phyloP scores from a whole-genome alignment of 2,329 filamentous ascomycete species.

The Bimuria novae-zelandiae region DNA sequence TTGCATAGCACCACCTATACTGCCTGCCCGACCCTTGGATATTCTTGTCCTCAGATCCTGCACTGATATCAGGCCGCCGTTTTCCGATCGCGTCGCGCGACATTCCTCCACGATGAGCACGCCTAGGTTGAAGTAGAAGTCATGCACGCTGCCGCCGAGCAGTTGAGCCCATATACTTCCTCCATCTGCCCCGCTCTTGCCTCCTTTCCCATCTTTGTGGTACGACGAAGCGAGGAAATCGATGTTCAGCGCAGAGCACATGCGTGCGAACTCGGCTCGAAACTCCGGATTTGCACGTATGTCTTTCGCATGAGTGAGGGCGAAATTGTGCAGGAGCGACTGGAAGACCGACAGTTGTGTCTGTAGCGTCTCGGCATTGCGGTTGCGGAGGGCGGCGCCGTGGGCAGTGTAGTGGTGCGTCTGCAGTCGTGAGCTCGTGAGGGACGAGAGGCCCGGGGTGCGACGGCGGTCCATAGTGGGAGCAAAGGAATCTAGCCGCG shows the following conservation, averaged over 20 bases:
- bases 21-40: conserved; percentile 67
- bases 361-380: conserved; percentile 82
- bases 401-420: conserved; percentile 89
- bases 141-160: conserved; percentile 87
- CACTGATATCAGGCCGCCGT: conserved; percentile 88
- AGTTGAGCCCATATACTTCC: conserved; percentile 91
- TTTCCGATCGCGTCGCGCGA: conserved; percentile 81
- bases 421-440: conserved; percentile 64
- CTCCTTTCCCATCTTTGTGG: conserved; percentile 51
- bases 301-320: conserved; percentile 89
- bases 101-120: conserved; percentile 96
- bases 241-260: conserved; percentile 96
- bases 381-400: conserved; percentile 81
- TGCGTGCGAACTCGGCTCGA: conserved; percentile 94
- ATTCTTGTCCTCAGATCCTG: conserved; percentile 79
- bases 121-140: conserved; percentile 97
- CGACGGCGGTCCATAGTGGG: conserved; percentile 61
- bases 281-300: conserved; percentile 96
- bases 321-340: conserved; percentile 91
- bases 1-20: conserved; percentile 73
- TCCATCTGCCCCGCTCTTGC: conserved; percentile 54
- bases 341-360: conserved; percentile 97
- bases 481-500: no score
- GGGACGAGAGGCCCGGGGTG: conserved; percentile 82
- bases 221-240: conserved; percentile 75